Evolutionary conservation across 306 rosid species (phyloP).

Genomic region (Glycine latifolia): DNA sequence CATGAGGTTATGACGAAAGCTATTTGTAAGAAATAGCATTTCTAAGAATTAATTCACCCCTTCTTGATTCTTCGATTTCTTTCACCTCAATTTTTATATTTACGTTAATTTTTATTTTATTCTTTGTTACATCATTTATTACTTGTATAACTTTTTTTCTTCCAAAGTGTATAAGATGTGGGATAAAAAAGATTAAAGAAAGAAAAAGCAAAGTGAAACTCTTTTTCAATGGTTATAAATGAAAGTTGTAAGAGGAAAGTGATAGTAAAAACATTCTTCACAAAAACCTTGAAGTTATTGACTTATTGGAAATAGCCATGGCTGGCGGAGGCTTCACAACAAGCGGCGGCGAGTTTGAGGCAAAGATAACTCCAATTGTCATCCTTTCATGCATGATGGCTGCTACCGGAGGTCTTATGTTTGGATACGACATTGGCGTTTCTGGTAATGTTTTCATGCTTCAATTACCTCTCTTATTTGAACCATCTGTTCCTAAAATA

Average conservation of each 20-base stretch:
- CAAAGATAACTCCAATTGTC: slow-evolving; percentile 86
- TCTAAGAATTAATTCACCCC: too few species aligned
- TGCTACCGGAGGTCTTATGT: slow-evolving; percentile 95
- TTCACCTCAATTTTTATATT: too few species aligned
- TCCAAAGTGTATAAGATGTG: background rate
- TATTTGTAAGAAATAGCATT: too few species aligned
- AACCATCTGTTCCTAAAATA: background rate
- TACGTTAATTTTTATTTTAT: too few species aligned
- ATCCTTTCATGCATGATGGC: slow-evolving; percentile 86
- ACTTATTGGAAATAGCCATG: slow-evolving; percentile 50
- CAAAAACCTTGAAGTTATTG: too few species aligned
- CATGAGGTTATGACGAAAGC: too few species aligned
- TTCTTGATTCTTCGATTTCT: too few species aligned
- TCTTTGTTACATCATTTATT: background rate
- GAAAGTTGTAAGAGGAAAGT: background rate
- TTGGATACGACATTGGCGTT: slow-evolving; percentile 86
- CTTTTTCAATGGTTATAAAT: background rate
- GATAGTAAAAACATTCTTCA: background rate
- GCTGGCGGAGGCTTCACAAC: slow-evolving; percentile 63
- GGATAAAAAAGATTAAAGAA: background rate
- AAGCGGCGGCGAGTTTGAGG: slow-evolving; percentile 55
- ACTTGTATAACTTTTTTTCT: background rate
- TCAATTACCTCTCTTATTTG: background rate
- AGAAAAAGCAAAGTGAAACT: slow-evolving; percentile 12
- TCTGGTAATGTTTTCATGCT: slow-evolving; percentile 57